phyloP scores from a whole-genome alignment of 2,329 filamentous ascomycete genomes.

The Chaetomium globosum region DNA sequence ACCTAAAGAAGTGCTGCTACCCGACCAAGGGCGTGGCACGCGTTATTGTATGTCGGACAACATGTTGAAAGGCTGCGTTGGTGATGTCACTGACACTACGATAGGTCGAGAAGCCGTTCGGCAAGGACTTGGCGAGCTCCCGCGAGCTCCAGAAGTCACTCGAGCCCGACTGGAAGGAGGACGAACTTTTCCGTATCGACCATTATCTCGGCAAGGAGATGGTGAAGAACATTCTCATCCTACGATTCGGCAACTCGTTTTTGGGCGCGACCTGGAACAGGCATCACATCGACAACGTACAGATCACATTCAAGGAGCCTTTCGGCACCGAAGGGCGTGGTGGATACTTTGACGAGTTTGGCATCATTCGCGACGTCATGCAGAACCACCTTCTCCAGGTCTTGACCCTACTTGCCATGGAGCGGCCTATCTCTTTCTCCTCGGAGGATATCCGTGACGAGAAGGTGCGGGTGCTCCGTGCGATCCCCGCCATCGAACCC shows the following conservation, averaged over 20 bases:
- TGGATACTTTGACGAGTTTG: conserved; percentile 99
- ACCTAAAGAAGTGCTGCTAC: conserved; percentile 97
- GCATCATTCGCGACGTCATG: conserved; percentile 99
- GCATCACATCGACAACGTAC: conserved; percentile 98
- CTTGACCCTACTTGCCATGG: conserved; percentile 94
- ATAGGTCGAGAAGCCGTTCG: conserved; percentile 98
- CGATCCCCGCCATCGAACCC: conserved; percentile 91
- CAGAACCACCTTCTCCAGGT: conserved; percentile 99
- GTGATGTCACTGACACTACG: conserved; percentile 34
- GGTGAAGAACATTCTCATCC: conserved; percentile 99
- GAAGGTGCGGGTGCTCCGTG: conserved; percentile 93
- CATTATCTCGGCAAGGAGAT: conserved; percentile 99
- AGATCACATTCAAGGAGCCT: conserved; percentile 99
- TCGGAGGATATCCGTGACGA: conserved; percentile 98
- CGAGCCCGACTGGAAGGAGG: conserved; percentile 97
- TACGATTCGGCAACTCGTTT: conserved; percentile 98
- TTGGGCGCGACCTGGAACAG: conserved; percentile 98
- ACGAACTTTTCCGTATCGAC: conserved; percentile 98
- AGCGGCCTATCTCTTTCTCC: conserved; percentile 96
- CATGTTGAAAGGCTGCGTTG: conserved; percentile 2
- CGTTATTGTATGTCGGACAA: conserved; percentile 71
- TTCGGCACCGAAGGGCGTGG: conserved; percentile 98
- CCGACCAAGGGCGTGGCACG: conserved; percentile 86
- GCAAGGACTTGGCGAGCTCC: conserved; percentile 93
- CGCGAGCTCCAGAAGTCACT: conserved; percentile 92